Base-by-base conservation (phyloP, 306 rosid genomes). In the Vigna mungo region DNA sequence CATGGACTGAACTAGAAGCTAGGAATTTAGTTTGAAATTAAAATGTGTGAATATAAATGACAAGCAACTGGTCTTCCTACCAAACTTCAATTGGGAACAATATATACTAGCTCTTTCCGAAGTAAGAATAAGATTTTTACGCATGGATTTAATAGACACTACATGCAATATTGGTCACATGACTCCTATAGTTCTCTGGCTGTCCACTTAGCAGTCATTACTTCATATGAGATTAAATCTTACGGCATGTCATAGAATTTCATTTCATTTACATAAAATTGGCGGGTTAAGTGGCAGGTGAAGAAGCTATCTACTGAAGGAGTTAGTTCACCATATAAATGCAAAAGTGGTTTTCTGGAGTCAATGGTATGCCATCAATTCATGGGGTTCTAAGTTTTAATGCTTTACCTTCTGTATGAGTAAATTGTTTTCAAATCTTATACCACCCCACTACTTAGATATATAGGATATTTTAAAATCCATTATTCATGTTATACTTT, bases 251-350 rank as follows among this genome's bases (percentile, higher is more conserved):
- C 41, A 47, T 72, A 81, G 84, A 80, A 81, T 82, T 63, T 78
- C 73, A 76, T 83, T 79, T 80, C 77, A 85, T 86, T 87, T 80
- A 84, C 72, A 60, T 80, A 68, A 90, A 87, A 82, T 77, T 89
- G 88, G 86, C 79, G 90, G 90, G 86, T 88, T 80, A 81, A 86
- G 88, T 92, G 91, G 87, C 95, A 89, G 90, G 92, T 86, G 72
- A 78, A 80, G 92, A 77, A 82, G 75, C 76, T 70, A 79, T 83
- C 86, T 68, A 81, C 70, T 75, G 88, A 88, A 79, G 90, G 85
- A 78, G 86, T 85, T 85, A 58, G 79, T 77, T 78, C 88, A 76
- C 80, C 86, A 47, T 89, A 53, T 60, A 81, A 86, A 63, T 58
- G 82, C 87, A 82, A 81, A 47, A 71, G 71, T 80, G 82, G 72